Evolutionary conservation across 495 filamentous ascomycete species (phyloP), one percentile per base, ranked within the genome.

Genomic region (Talaromyces adpressus): DNA sequence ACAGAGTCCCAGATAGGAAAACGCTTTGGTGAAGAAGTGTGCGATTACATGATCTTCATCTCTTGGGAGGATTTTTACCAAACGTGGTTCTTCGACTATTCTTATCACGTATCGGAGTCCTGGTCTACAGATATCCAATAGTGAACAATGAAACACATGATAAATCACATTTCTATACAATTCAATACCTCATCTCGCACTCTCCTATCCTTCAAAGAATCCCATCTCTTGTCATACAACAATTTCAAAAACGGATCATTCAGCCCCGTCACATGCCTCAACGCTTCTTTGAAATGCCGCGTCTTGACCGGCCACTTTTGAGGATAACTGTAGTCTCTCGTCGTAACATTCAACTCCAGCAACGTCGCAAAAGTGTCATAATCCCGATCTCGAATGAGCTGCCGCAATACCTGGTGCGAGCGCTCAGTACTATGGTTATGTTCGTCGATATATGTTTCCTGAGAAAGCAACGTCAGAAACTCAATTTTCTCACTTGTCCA

Each of bases 401-500:
- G 68, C 12, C 71, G 71, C 16, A 75, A 66, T 1, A 67, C 39
- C 23, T 66, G 69, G 18, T 59, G 63, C 16, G 72, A 68, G 16
- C 72, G 68, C 2, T 51, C 11, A n/a, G 52, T 63, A 5, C 51
- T 22, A 3, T 54, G n/a, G 5, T 32, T 27, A 27, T 77, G 70
- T 36, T 77, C 72, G 58, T 79, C 77, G 0, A 78, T 65, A 22
- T 73, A 77, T 1, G 77, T 74, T 27, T 71, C 71, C 8, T 60
- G 30, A 6, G 73, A 66, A 0, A 81, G 60, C 1, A 79, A 34
- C 6, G 72, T 63, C 0, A 83, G 70, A 39, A 83, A 80, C 12
- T 76, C 71, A 12, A 79, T 68, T 53, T 81, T 79, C 5, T 67
- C 18, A 2, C 69, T 62, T 1, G 75, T 77, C 79, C 79, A 83